These are phyloP conservation scores for Cladorrhinum sp. DNA, from an alignment of 2,329 filamentous ascomycete species.

Conservation along the genomic window DNA sequence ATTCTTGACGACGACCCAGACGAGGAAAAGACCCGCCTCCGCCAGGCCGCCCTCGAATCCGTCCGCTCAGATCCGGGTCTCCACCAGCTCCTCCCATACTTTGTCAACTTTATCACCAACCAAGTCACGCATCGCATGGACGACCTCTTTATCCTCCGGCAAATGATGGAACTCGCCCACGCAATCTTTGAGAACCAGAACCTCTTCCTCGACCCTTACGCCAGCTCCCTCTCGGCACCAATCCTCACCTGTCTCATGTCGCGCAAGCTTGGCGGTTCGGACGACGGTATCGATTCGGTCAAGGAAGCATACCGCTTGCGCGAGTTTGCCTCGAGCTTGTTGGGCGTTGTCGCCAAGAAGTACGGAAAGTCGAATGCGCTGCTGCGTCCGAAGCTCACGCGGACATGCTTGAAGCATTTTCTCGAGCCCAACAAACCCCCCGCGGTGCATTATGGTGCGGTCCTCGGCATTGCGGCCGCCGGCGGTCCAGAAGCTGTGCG, in stretches of 20 bases:
- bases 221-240: conserved; percentile 68
- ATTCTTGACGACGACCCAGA: conserved; percentile 86
- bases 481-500: conserved; percentile 63
- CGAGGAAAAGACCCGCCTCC: conserved; percentile 67
- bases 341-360: conserved; percentile 74
- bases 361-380: conserved; percentile 79
- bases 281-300: conserved; percentile 50
- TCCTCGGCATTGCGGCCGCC: conserved; percentile 74
- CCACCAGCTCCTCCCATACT: conserved; percentile 94
- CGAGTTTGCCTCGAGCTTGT: conserved; percentile 77
- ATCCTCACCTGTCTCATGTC: conserved; percentile 89
- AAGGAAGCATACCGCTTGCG: conserved; percentile 74
- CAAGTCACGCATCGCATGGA: conserved; percentile 93
- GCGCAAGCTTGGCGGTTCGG: conserved; percentile 66
- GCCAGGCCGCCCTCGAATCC: conserved; percentile 79
- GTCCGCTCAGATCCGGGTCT: conserved; percentile 86
- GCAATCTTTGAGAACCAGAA: conserved; percentile 80
- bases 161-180: conserved; percentile 87
- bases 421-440: conserved; percentile 81
- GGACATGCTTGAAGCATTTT: conserved; percentile 91
- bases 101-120: conserved; percentile 91
- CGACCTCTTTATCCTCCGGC: conserved; percentile 80
- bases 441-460: conserved; percentile 82
- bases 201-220: conserved; percentile 65
- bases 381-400: conserved; percentile 80